Conservation (phyloP, 345 rosid genomes). For the Populus nigra region DNA sequence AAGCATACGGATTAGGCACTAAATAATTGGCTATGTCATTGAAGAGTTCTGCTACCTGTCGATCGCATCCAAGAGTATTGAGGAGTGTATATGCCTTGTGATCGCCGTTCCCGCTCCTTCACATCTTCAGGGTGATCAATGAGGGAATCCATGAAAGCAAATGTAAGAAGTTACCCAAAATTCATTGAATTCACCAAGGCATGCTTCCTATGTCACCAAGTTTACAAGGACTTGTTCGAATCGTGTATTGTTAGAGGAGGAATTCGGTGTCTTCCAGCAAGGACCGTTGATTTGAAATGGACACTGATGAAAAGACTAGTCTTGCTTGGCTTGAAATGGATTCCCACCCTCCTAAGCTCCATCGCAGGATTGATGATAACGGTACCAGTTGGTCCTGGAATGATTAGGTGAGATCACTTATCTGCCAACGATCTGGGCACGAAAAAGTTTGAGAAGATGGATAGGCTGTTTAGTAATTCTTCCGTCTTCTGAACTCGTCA, state of each 20-base stretch:
- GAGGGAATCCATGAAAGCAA: conserved; percentile 15
- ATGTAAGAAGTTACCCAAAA: conserved; percentile 10
- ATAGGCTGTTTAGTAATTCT: too few species aligned
- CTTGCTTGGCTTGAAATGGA: conserved; percentile 2
- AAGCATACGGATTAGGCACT: neutral
- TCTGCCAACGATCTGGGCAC: neutral
- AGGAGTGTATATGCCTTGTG: neutral
- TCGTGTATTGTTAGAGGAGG: conserved; percentile 8
- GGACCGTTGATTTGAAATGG: neutral
- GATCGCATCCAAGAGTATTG: conserved; percentile 17
- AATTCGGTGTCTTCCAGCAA: neutral
- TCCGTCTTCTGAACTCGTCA: too few species aligned
- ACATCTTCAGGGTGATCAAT: conserved; percentile 19
- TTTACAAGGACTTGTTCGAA: neutral
- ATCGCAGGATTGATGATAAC: neutral
- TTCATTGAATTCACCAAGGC: neutral
- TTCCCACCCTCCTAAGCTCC: conserved; percentile 20
- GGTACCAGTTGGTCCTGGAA: neutral
- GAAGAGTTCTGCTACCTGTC: conserved; percentile 11
- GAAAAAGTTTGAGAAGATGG: neutral
- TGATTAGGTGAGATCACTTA: neutral
- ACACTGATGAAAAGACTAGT: neutral
- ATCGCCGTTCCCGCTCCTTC: conserved; percentile 4
- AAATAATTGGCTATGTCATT: conserved; percentile 9
- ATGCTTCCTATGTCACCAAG: conserved; percentile 11